These are phyloP conservation scores for Myotisia sp. DNA, from an alignment of 2,329 filamentous ascomycete genomes.

Conservation along the genomic window DNA sequence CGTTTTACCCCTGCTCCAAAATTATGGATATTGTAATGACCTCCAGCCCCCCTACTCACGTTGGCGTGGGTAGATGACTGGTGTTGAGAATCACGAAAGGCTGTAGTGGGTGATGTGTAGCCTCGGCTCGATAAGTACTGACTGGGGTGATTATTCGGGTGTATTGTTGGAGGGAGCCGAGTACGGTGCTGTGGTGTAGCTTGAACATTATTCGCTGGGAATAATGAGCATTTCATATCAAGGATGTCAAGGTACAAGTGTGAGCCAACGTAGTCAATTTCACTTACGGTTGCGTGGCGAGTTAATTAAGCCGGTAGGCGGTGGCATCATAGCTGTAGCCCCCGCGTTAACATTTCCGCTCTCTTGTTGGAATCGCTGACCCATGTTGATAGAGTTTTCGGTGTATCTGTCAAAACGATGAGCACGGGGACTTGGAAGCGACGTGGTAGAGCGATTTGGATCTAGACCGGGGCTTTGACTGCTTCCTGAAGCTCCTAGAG, in stretches of 20 bases:
- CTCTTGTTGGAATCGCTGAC: constrained; percentile 26
- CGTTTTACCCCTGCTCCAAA: constrained; percentile 12
- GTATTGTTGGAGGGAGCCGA: constrained; percentile 7
- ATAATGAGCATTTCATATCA: background rate
- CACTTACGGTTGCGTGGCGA: constrained; percentile 16
- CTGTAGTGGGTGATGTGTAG: constrained; percentile 1
- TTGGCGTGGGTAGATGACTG: background rate
- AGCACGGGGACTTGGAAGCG: constrained; percentile 16
- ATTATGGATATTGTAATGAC: constrained; percentile 6
- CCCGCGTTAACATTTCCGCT: constrained; percentile 20
- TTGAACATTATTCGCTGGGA: constrained; percentile 8
- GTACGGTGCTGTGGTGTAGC: constrained; percentile 12
- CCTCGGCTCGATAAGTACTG: background rate
- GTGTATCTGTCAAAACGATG: constrained; percentile 14
- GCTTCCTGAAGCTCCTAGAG: constrained; percentile 16
- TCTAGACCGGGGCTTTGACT: constrained; percentile 9
- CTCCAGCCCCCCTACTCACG: background rate
- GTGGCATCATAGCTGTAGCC: constrained; percentile 20
- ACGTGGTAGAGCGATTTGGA: constrained; percentile 11
- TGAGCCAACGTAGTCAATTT: background rate
- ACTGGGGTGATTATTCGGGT: background rate
- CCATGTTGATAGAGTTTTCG: constrained; percentile 15
- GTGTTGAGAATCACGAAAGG: constrained; percentile 2
- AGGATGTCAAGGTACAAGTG: background rate
- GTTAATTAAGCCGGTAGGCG: constrained; percentile 14